phyloP scores from a whole-genome alignment of 352 stramenopile species.

The Phytophthora europaea region DNA sequence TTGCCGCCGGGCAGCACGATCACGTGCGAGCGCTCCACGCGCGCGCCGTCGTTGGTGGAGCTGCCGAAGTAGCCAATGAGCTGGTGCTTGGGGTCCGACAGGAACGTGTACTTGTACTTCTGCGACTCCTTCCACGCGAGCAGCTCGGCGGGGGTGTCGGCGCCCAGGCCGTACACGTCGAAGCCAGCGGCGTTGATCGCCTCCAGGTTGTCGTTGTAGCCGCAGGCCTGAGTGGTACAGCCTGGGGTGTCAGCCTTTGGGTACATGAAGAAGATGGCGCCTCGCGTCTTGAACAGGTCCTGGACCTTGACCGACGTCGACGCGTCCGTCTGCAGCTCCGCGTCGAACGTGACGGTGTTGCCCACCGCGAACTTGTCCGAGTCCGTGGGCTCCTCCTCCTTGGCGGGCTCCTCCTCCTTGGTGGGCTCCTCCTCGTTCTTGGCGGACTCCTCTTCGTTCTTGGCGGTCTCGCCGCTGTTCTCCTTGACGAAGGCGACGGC shows the following conservation, averaged over 20 bases:
- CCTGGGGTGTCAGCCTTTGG: constrained; percentile 87
- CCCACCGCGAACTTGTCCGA: constrained; percentile 49
- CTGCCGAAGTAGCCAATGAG: constrained; percentile 87
- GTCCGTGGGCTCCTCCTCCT: constrained; percentile 29
- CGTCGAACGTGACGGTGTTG: constrained; percentile 61
- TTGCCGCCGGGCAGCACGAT: constrained; percentile 83
- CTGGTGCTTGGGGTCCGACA: constrained; percentile 84
- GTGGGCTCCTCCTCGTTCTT: constrained; percentile 24
- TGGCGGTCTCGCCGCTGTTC: constrained; percentile 26
- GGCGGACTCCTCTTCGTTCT: constrained; percentile 13
- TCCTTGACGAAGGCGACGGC: constrained; percentile 80
- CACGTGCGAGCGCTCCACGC: constrained; percentile 86
- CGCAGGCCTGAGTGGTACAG: constrained; percentile 86
- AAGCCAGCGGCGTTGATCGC: constrained; percentile 81
- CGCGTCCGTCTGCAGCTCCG: constrained; percentile 77
- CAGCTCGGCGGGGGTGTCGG: constrained; percentile 75
- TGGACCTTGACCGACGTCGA: constrained; percentile 70
- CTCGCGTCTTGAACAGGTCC: constrained; percentile 76
- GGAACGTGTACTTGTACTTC: constrained; percentile 82
- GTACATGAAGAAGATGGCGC: constrained; percentile 92
- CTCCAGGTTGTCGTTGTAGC: constrained; percentile 87
- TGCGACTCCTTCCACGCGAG: constrained; percentile 83
- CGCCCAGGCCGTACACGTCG: constrained; percentile 85
- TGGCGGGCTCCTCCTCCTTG: constrained; percentile 15
- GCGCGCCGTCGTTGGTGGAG: constrained; percentile 66